phyloP scores from a whole-genome alignment of 345 rosid species.

The Gossypium turneri region DNA sequence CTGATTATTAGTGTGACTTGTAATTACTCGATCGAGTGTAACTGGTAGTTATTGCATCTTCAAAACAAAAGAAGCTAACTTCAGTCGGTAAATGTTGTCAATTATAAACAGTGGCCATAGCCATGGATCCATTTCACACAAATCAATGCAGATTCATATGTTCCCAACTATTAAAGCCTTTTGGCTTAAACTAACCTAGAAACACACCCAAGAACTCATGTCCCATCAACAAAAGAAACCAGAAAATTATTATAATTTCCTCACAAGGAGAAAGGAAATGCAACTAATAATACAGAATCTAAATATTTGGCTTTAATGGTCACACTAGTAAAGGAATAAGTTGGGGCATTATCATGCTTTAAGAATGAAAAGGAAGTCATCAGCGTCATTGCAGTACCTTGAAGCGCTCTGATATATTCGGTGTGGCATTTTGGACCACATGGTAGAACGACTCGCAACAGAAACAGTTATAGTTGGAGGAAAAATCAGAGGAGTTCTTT shows the following conservation, averaged over 20 bases:
- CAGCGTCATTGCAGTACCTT: slow-evolving; percentile 4
- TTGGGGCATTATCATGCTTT: slow-evolving; percentile 16
- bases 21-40: too few relatives aligned
- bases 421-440: slow-evolving; percentile 8
- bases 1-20: too few relatives aligned
- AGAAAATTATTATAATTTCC: background rate
- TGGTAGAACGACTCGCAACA: background rate
- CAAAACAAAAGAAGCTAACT: background rate
- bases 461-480: slow-evolving; percentile 11
- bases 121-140: background rate
- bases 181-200: background rate
- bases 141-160: background rate
- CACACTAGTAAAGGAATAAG: background rate
- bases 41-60: too few relatives aligned
- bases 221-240: background rate
- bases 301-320: background rate
- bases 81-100: background rate
- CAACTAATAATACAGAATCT: background rate
- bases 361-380: slow-evolving; percentile 4
- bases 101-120: background rate
- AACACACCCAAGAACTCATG: background rate
- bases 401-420: background rate
- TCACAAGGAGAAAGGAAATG: background rate
- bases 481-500: slow-evolving; percentile 39
- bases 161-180: background rate